Evolutionary conservation across 306 rosid species (phyloP), one percentile per base, ranked within the genome.

Genomic region (Macrotyloma uniflorum): DNA sequence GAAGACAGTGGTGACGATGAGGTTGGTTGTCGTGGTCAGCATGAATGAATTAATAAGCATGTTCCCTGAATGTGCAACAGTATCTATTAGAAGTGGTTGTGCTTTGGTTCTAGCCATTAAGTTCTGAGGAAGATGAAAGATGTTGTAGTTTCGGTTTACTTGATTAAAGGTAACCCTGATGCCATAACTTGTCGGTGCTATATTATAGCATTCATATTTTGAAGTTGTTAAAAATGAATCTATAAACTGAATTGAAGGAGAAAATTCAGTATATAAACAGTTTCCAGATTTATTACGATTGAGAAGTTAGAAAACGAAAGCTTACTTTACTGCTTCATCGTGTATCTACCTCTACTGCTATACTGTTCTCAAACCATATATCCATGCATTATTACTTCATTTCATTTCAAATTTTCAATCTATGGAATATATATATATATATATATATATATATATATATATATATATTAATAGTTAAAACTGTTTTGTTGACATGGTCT

Each of bases 81-180:
- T 65, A 19, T 64, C 63, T 24, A 46, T 35, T 42, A 11, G 3
- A 74, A 74, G 84, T 80, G 22, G 80, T 70, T 87, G 84, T 64
- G 84, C 64, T 70, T 67, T 50, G 72, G 32, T 66, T 83, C 49
- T 28, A n/a, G 74, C 74, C 62, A 51, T 78, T 78, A 67, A 83
- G 30, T 36, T 65, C 47, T 67, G 8, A 62, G 33, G 18, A 36
- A 26, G 8, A 24, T 45, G 36, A 58, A 73, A 38, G 67, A 58
- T 40, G 55, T 24, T 45, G 2, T n/a, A n/a, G n/a, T n/a, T n/a
- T n/a, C n/a, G n/a, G n/a, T n/a, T n/a, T n/a, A n/a, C n/a, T n/a
- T n/a, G n/a, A n/a, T n/a, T n/a, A n/a, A n/a, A n/a, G n/a, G n/a
- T n/a, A 8, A 66, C n/a, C 28, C 53, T 66, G 20, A 36, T 65